A percentile compares a stretch with the other conserved stretches of the same genome.
Conservation (phyloP, 1,284 basidiomycete genomes). For the Boletus austroedulis region DNA sequence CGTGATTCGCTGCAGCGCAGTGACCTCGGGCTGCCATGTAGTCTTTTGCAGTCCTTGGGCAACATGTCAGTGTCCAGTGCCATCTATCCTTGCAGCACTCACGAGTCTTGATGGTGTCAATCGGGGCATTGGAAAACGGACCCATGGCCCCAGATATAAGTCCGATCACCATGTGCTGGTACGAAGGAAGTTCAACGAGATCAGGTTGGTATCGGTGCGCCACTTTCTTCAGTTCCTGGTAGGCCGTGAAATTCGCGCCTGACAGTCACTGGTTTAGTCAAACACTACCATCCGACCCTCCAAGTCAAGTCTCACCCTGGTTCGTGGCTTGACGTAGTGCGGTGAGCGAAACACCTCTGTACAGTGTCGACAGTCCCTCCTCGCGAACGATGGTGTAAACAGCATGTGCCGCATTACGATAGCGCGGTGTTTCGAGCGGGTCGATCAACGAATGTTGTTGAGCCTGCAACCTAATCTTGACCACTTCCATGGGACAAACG, state of each 20-base stretch:
- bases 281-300: not conserved
- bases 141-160: conserved; percentile 97
- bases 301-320: conserved; percentile 61
- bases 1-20: conserved; percentile 73
- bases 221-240: conserved; percentile 92
- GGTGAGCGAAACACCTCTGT: conserved; percentile 91
- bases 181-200: conserved; percentile 77
- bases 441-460: conserved; percentile 98
- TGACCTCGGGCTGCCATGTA: conserved; percentile 72
- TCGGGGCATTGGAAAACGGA: conserved; percentile 95
- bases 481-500: conserved; percentile 99
- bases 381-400: conserved; percentile 94
- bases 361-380: conserved; percentile 85
- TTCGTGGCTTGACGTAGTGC: conserved; percentile 97
- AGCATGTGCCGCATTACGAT: conserved; percentile 96
- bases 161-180: conserved; percentile 93
- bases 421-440: conserved; percentile 90
- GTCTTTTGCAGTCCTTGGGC: conserved; percentile 79
- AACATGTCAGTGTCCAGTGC: conserved; percentile 5
- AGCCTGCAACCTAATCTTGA: conserved; percentile 98
- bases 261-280: conserved; percentile 1
- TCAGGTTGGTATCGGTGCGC: conserved; percentile 79
- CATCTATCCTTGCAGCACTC: conserved; percentile 34
- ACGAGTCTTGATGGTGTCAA: conserved; percentile 97
- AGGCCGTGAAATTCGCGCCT: conserved; percentile 98